A percentile compares a stretch with the other conserved stretches of the same genome.
Evolutionary conservation across 1,284 basidiomycete genomes (phyloP).

Genomic region (Pholiota adiposa): DNA sequence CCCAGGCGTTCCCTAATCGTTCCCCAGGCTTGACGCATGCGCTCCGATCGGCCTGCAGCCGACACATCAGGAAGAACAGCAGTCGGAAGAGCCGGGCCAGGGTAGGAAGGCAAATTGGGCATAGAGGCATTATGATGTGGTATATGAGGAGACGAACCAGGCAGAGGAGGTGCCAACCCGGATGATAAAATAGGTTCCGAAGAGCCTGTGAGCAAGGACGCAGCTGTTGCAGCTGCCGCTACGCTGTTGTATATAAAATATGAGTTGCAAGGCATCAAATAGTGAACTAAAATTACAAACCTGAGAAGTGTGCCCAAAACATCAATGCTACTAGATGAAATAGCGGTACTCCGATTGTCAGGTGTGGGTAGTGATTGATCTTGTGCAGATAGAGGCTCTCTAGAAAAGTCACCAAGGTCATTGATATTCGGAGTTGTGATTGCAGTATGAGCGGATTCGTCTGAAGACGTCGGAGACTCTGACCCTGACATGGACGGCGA

Average conservation of each 20-base stretch:
- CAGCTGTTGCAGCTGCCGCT: slow-evolving; percentile 80
- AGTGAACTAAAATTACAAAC: slow-evolving; percentile 38
- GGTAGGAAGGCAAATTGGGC: slow-evolving; percentile 20
- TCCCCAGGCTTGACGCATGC: slow-evolving; percentile 63
- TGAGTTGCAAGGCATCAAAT: slow-evolving; percentile 13
- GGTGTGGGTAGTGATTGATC: slow-evolving; percentile 10
- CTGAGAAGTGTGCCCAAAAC: slow-evolving; percentile 81
- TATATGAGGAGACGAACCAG: slow-evolving; percentile 15
- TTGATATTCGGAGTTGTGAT: slow-evolving; percentile 2
- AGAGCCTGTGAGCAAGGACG: slow-evolving; percentile 69
- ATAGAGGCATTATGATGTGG: slow-evolving; percentile 16
- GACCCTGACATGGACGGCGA: slow-evolving; percentile 5
- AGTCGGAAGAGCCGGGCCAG: slow-evolving; percentile 16
- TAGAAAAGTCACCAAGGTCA: slow-evolving; percentile 10
- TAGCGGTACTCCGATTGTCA: slow-evolving; percentile 27
- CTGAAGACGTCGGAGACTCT: slow-evolving; percentile 9
- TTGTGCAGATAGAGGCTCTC: neutral
- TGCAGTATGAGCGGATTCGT: slow-evolving; percentile 6
- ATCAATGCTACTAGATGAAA: slow-evolving; percentile 76
- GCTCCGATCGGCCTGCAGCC: slow-evolving; percentile 36
- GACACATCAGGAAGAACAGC: slow-evolving; percentile 30
- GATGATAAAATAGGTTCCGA: slow-evolving; percentile 63
- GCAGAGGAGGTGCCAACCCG: slow-evolving; percentile 38
- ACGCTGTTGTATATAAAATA: slow-evolving; percentile 48
- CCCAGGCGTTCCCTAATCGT: slow-evolving; percentile 68